Evolutionary conservation across 129 eudicot species (phyloP), one percentile per base, ranked within the genome.

Genomic region (Rutidosis leptorrhynchoides): DNA sequence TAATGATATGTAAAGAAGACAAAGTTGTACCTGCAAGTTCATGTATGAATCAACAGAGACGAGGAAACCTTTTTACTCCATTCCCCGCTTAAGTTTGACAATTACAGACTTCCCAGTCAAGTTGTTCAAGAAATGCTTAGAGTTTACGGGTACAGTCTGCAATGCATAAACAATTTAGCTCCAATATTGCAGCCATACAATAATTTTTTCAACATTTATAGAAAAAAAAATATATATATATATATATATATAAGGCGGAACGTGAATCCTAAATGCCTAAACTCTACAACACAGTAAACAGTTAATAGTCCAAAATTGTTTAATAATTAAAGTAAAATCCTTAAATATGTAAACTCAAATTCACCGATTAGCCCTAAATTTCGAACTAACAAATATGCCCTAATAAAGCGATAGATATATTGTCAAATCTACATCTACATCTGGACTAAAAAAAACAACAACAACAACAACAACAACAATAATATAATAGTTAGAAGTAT

Each of bases 11-110:
- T 52, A 20, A 51, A 15, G 53, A 33, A 64, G 48, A 22, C 29
- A 55, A 35, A 20, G 2, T 0, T 28, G 1, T 82, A 88, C 95
- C 95, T 90, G 97, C 87, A 86, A 55, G 82, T 86, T 86, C 95
- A 90, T 90, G 82, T 86, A 90, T 1, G 95, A 82, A 72, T 90
- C 97, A 24, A 87, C 95, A 0, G 97, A 87, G 67, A 86, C 95
- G 19, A 90, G 95, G 73, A 33, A 86, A 16, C 97, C 96, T 83
- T 89, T 89, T 78, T 89, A 89, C 61, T 89, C 96, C 95, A 89
- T 85, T 75, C 96, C 96, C 96, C 96, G 83, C 68, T 89, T 85
- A 67, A 89, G 84, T 61, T 89, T 89, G 52, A 89, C 96, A 69
- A 89, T 81, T 56, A 89, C 95, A 33, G 74, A 80, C 78, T 89